These are phyloP conservation scores for Clitocybe nebularis DNA, from an alignment of 1,284 basidiomycete genomes.

Conservation along the genomic window DNA sequence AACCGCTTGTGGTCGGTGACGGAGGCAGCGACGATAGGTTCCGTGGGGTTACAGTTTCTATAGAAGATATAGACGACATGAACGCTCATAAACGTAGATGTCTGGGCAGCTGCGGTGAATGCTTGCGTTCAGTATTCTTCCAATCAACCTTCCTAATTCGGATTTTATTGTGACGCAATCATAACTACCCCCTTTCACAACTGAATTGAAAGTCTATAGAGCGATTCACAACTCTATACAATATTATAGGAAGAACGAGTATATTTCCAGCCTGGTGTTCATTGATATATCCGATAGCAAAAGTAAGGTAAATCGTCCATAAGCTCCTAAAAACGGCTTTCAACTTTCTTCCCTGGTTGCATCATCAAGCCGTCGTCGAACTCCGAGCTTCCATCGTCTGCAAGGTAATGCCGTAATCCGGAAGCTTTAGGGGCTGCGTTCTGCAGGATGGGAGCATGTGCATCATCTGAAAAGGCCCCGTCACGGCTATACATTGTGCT, in stretches of 20 bases:
- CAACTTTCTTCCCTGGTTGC: conserved; percentile 24
- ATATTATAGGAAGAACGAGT: too few relatives aligned
- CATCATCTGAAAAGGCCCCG: conserved; percentile 47
- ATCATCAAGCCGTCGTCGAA: conserved; percentile 44
- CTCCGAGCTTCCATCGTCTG: conserved; percentile 43
- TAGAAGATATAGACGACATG: conserved; percentile 22
- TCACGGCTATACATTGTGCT: conserved; percentile 46
- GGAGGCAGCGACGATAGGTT: conserved; percentile 34
- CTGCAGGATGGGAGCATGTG: conserved; percentile 49
- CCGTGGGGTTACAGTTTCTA: conserved; percentile 24
- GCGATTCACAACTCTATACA: too few relatives aligned
- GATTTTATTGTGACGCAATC: too few relatives aligned
- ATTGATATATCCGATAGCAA: not conserved
- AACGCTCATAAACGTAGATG: too few relatives aligned
- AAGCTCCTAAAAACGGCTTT: conserved; percentile 27
- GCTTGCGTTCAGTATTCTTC: too few relatives aligned
- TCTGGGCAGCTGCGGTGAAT: too few relatives aligned
- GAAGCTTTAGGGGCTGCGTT: conserved; percentile 46
- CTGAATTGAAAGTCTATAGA: too few relatives aligned
- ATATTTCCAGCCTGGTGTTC: too few relatives aligned
- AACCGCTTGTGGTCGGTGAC: conserved; percentile 28
- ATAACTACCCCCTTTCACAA: too few relatives aligned
- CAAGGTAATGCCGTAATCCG: conserved; percentile 51
- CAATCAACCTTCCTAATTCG: too few relatives aligned
- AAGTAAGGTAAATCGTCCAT: not conserved